Percentiles rank a stretch among this genome's conserved stretches.
These are phyloP conservation scores for Suillus plorans DNA, from an alignment of 768 basidiomycete genomes.

Conservation along the genomic window DNA sequence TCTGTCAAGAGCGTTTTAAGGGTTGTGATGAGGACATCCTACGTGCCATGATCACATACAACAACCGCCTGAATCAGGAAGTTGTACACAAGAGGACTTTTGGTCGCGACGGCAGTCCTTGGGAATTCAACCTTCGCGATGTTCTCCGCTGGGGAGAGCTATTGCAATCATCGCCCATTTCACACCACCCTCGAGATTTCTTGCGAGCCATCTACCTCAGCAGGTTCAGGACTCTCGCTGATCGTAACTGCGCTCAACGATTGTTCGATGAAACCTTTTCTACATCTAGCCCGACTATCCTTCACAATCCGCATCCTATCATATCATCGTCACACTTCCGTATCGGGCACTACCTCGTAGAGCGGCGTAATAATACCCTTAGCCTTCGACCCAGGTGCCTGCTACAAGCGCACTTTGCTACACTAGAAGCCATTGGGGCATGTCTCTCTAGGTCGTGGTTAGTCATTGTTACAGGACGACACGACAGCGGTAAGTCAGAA, in stretches of 20 bases:
- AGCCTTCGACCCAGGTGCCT: slow-evolving; percentile 47
- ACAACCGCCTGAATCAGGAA: slow-evolving; percentile 64
- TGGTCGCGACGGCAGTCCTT: slow-evolving; percentile 81
- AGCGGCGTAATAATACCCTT: slow-evolving; percentile 32
- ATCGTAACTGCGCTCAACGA: slow-evolving; percentile 51
- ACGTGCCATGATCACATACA: slow-evolving; percentile 80
- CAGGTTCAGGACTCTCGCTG: slow-evolving; percentile 76
- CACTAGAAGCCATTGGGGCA: slow-evolving; percentile 73
- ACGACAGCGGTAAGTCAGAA: slow-evolving; percentile 76
- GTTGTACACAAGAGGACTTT: slow-evolving; percentile 65
- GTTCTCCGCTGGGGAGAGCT: slow-evolving; percentile 84
- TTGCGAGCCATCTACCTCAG: slow-evolving; percentile 77
- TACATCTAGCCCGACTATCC: slow-evolving; percentile 31
- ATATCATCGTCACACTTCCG: slow-evolving; percentile 51
- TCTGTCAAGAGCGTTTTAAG: slow-evolving; percentile 77
- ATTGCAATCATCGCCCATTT: slow-evolving; percentile 31
- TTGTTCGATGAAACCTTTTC: slow-evolving; percentile 58
- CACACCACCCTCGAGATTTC: slow-evolving; percentile 57
- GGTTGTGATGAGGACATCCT: slow-evolving; percentile 52
- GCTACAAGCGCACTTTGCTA: slow-evolving; percentile 60
- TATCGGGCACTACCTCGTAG: slow-evolving; percentile 59
- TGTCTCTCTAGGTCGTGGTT: slow-evolving; percentile 81
- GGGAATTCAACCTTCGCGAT: slow-evolving; percentile 98
- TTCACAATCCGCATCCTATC: slow-evolving; percentile 36
- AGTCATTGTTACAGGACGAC: slow-evolving; percentile 80